phyloP scores from a whole-genome alignment of 176 grass and related monocot genomes.

The Cocos nucifera region DNA sequence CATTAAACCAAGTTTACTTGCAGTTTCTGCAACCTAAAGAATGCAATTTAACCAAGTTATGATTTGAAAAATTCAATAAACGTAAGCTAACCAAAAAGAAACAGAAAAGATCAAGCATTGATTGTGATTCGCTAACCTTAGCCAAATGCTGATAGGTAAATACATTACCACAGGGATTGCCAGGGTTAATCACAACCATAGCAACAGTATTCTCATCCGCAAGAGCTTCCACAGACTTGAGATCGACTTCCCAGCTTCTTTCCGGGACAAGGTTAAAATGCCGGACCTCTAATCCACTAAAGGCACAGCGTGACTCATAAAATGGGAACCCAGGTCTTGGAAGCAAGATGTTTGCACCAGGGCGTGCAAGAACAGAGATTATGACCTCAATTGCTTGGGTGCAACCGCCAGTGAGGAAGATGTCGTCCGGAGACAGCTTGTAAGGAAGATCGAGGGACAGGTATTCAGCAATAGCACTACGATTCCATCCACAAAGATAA shows the following conservation, averaged over 20 bases:
- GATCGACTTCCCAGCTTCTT: constrained; percentile 50
- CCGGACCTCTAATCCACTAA: constrained; percentile 36
- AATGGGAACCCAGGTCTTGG: constrained; percentile 50
- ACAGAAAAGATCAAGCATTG: background rate
- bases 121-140: constrained; percentile 25
- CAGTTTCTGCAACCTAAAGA: constrained; percentile 55
- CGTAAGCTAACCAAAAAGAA: background rate
- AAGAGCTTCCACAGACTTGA: constrained; percentile 43
- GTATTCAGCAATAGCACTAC: constrained; percentile 56
- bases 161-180: constrained; percentile 79
- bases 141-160: constrained; percentile 54
- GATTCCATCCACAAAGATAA: background rate
- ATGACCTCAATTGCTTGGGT: constrained; percentile 59
- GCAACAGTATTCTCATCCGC: constrained; percentile 72
- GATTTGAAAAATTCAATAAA: background rate
- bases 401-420: constrained; percentile 64
- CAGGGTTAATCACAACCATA: constrained; percentile 63
- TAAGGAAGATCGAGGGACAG: constrained; percentile 67
- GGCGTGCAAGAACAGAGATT: constrained; percentile 37
- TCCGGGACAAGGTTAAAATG: constrained; percentile 64
- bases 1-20: constrained; percentile 52
- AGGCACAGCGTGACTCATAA: constrained; percentile 36
- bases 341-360: constrained; percentile 64
- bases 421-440: constrained; percentile 42
- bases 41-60: background rate